These are phyloP conservation scores for Penicillium sp. DNA, from an alignment of 2,329 filamentous ascomycete species.

Conservation along the genomic window DNA sequence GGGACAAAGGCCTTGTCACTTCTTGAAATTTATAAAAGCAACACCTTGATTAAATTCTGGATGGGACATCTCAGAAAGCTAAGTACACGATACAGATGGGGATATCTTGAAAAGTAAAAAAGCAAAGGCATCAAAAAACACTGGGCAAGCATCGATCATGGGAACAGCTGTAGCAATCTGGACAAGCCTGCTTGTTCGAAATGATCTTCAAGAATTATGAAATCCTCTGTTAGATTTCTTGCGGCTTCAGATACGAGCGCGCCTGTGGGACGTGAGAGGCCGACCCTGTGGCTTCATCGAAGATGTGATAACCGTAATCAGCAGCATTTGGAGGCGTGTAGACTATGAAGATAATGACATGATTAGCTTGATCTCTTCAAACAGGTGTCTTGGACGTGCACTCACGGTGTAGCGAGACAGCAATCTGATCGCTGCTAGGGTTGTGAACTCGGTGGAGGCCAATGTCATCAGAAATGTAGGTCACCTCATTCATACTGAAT, in stretches of 20 bases:
- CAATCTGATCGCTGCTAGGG: slow-evolving; percentile 21
- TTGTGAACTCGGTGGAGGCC: slow-evolving; percentile 29
- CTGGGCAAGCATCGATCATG: background rate
- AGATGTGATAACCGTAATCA: slow-evolving; percentile 30
- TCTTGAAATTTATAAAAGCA: background rate
- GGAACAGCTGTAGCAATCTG: background rate
- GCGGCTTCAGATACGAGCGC: slow-evolving; percentile 6
- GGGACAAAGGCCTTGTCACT: too few species aligned
- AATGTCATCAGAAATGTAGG: slow-evolving; percentile 30
- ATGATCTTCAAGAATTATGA: background rate
- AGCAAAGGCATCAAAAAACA: background rate
- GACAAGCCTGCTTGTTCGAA: background rate
- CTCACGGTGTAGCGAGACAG: slow-evolving; percentile 31
- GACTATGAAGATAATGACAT: slow-evolving; percentile 11
- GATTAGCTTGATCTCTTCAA: background rate
- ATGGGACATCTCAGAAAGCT: too few species aligned
- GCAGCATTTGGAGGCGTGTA: slow-evolving; percentile 31
- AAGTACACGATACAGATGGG: background rate
- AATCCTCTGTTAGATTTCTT: slow-evolving; percentile 1
- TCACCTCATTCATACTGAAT: slow-evolving; percentile 24
- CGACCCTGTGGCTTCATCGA: slow-evolving; percentile 24
- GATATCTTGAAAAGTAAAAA: background rate
- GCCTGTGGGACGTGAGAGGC: slow-evolving; percentile 25
- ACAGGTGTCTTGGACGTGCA: background rate
- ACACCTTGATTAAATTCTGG: too few species aligned